Percentiles rank a stretch among this genome's conserved stretches.
These are phyloP conservation scores for Mycena maculata DNA, from an alignment of 768 basidiomycete genomes.

Conservation along the genomic window DNA sequence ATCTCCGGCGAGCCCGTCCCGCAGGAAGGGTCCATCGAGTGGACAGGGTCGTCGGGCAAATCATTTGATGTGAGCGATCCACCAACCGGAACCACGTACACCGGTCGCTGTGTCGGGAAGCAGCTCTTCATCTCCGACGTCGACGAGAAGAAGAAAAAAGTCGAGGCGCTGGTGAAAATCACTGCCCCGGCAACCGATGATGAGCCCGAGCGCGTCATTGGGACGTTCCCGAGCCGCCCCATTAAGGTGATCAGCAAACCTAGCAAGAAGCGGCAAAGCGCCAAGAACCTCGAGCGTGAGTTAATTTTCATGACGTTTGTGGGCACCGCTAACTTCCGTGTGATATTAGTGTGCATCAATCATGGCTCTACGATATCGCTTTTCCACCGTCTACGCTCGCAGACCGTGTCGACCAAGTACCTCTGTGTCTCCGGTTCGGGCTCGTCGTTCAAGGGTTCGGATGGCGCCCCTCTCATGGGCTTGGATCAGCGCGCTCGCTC, in stretches of 20 bases:
- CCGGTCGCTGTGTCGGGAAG: conserved; percentile 94
- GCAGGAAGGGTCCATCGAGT: conserved; percentile 87
- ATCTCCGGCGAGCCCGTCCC: conserved; percentile 92
- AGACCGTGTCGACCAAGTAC: conserved; percentile 96
- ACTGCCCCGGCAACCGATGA: conserved; percentile 83
- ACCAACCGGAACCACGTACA: conserved; percentile 86
- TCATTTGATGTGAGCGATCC: conserved; percentile 84
- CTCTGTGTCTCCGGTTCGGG: conserved; percentile 95
- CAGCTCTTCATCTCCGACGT: conserved; percentile 95
- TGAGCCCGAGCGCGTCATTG: conserved; percentile 85
- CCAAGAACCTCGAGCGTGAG: conserved; percentile 93
- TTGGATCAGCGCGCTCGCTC: conserved; percentile 76
- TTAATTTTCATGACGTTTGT: conserved; percentile 36
- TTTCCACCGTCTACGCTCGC: conserved; percentile 95
- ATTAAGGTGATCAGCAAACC: conserved; percentile 99
- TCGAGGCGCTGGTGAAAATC: conserved; percentile 92
- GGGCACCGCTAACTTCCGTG: conserved; percentile 20
- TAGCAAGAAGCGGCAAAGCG: conserved; percentile 95
- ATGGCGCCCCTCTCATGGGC: conserved; percentile 88
- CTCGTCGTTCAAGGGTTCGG: conserved; percentile 92
- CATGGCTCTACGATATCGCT: conserved; percentile 96
- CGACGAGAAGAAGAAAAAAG: conserved; percentile 95
- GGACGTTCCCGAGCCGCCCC: conserved; percentile 91
- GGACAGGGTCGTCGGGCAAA: conserved; percentile 88
- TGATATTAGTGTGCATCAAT: conserved; percentile 83